Base-by-base conservation (phyloP, 1,284 basidiomycete species). In the Malassezia furfur region DNA sequence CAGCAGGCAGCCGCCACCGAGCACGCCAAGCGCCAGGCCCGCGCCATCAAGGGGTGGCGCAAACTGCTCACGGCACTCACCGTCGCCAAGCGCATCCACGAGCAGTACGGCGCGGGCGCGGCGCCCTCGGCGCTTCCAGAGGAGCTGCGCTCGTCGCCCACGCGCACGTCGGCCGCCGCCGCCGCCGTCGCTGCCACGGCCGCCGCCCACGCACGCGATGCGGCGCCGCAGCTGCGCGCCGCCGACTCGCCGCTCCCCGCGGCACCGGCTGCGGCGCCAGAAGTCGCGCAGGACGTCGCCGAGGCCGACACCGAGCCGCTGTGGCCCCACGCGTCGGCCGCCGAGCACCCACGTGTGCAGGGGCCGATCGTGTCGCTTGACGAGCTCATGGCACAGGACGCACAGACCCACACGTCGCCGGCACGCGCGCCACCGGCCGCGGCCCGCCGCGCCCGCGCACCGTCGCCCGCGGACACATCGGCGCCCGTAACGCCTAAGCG, bases 1-100 rank as follows among this genome's bases (percentile, higher is more conserved):
- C 82, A 88, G 74, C 87, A 84, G 67, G 54, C 45, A 8, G 50
- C 43, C 2, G 32, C 22, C 6, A 25, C 44, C 12, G 85, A 86
- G 54, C 80, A 81, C 34, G 79, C 78, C 1, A 91, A 90, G 75
- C 81, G 81, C 55, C 82, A 87, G 65, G 88, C 91, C 52, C 81
- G 84, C 22, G 86, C 85, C 1, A 77, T 94, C 63, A 91, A 91
- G 76, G 82, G 85, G 40, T 98, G 94, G 94, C 82, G 60, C 43
- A 84, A 85, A 63, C 81, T 98, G 31, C 81, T 96, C 28, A 87
- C 89, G 37, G 91, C 91, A 1, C 79, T 96, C 44, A 81, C 87
- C 25, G 88, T 96, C 55, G 82, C 88, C 9, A 80, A 85, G 68
- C 81, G 90, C 35, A 78, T 96, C 32, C 83, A 86, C 65, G 83